Evolutionary conservation across 495 filamentous ascomycete species (phyloP).

Genomic region (Xylaria intraflava): DNA sequence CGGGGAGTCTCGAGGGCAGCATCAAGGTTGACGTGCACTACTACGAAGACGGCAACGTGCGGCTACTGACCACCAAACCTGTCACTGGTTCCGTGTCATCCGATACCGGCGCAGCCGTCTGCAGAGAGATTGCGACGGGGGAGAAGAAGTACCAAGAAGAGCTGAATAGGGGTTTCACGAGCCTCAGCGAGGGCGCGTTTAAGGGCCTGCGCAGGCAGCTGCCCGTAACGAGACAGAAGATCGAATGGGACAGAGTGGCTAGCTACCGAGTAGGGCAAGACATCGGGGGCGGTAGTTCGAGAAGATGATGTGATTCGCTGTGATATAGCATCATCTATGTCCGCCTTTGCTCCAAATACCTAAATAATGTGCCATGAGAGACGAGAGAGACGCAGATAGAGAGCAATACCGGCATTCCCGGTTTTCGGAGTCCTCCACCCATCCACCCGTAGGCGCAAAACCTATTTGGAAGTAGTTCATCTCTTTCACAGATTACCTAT

Average conservation of each 20-base stretch:
- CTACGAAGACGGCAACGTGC: constrained; percentile 98
- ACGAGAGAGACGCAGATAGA: too few relatives aligned
- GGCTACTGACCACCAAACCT: constrained; percentile 77
- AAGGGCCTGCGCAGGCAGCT: constrained; percentile 88
- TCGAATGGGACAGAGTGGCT: constrained; percentile 99
- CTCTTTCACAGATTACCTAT: too few relatives aligned
- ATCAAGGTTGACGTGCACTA: constrained; percentile 93
- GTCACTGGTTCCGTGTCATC: constrained; percentile 53
- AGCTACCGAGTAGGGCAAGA: constrained; percentile 80
- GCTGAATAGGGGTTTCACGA: constrained; percentile 81
- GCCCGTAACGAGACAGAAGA: constrained; percentile 95
- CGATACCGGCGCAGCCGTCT: constrained; percentile 58
- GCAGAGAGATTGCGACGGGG: constrained; percentile 63
- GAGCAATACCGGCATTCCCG: too few relatives aligned
- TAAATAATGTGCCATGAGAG: too few relatives aligned
- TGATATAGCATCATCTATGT: not conserved
- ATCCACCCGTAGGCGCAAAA: too few relatives aligned
- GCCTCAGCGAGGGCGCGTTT: constrained; percentile 87
- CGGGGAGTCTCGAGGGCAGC: constrained; percentile 53
- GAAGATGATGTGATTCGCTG: constrained; percentile 28
- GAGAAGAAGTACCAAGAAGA: constrained; percentile 97
- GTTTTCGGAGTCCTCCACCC: too few relatives aligned
- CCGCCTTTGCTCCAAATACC: too few relatives aligned
- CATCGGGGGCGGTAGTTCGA: constrained; percentile 51
- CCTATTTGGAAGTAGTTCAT: too few relatives aligned